Base-by-base conservation (phyloP, 192 early-diverging fungal genomes). In the Coemansia sp. region DNA sequence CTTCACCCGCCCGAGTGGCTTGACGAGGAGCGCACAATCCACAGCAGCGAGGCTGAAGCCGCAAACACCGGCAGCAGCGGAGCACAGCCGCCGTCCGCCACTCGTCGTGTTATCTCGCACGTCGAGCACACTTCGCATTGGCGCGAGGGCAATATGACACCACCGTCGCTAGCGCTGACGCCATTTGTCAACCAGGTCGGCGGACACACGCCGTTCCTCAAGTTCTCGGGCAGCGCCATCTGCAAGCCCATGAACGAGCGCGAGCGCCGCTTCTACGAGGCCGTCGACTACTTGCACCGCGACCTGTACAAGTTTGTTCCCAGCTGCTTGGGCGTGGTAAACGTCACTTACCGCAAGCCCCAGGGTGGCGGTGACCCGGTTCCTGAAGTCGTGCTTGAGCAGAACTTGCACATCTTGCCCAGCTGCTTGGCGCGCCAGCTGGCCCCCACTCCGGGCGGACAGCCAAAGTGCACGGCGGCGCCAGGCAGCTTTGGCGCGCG, bases 181-280 rank as follows among this genome's bases (percentile, higher is more conserved):
- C 93, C 93, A 20, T 94, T 91, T 77, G 84, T 77, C n/a, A 92
- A 94, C 76, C 92, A 93, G 69, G 93, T 94, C 25, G 98, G 98
- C n/a, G 98, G 98, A 1, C 98, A 99, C 72, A 92, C 95, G 6
- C 89, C 94, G 6, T 93, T 99, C 54, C 84, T 98, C 53, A 92
- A 96, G 41, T 97, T 99, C 76, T 96, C 95, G 10, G 94, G 97
- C 73, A 91, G 90, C 74, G 96, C 98, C 9, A 90, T 99, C 24
- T 99, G 94, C 82, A 99, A 99, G 77, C 95, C 96, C 20, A 86
- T 97, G 45, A 90, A 92, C 37, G 73, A 81, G 64, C 86, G 87
- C 47, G 98, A 99, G 68, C 88, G 88, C 38, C 70, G 85, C 14
- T 97, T 98, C 76, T 99, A 99, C 85, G 96, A 98, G 62, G 82